Evolutionary conservation across 2,329 filamentous ascomycete genomes (phyloP).

Genomic region (Talaromyces sp.): DNA sequence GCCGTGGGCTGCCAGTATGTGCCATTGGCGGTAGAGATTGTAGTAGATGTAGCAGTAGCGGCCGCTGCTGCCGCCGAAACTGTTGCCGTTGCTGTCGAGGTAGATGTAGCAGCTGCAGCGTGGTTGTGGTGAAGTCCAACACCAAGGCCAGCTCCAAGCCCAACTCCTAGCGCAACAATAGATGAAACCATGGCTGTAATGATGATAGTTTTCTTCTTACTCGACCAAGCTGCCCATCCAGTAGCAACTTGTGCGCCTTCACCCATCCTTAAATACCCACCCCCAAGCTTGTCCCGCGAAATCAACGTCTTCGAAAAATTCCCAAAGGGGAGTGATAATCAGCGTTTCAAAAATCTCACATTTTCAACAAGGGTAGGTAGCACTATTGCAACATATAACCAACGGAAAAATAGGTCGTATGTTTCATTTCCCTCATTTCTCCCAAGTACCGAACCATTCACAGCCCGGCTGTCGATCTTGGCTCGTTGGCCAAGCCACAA

Average conservation of each 20-base stretch:
- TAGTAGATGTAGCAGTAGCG: not conserved
- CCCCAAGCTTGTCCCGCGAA: not conserved
- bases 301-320: not conserved
- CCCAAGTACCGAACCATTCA: not conserved
- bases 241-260: not conserved
- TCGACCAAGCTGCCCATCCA: not conserved
- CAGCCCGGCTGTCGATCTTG: not conserved
- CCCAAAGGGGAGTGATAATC: not conserved
- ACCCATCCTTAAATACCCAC: not conserved
- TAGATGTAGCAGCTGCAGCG: not conserved
- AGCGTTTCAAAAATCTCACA: not conserved
- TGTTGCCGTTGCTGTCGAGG: not conserved
- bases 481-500: slow-evolving; percentile 2
- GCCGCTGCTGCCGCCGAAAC: not conserved
- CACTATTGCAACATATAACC: not conserved
- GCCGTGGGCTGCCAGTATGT: slow-evolving; percentile 53
- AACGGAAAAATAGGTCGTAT: not conserved
- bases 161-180: not conserved
- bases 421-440: not conserved
- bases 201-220: not conserved
- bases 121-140: not conserved
- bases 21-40: not conserved
- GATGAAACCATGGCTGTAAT: not conserved
- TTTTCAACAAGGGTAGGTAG: not conserved
- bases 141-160: not conserved